Evolutionary conservation across 2,329 filamentous ascomycete species (phyloP), one percentile per base, ranked within the genome.

Genomic region (Neoscytalidium dimidiatum): DNA sequence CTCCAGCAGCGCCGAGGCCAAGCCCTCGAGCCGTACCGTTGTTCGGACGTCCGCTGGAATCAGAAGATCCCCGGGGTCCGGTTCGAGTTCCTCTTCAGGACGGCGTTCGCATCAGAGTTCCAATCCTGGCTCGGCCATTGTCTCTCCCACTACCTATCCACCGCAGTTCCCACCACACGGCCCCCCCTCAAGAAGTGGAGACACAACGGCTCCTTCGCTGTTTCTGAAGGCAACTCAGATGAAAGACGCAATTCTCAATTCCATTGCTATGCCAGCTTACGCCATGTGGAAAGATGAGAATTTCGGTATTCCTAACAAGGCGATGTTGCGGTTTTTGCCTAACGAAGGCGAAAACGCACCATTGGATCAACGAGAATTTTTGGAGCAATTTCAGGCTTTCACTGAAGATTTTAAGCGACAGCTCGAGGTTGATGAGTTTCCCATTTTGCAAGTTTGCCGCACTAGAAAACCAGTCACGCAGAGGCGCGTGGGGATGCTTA

Each of bases 271-370:
- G 72, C 91, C 91, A 0, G 89, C 92, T 23, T 80, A 93, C 49
- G 89, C 90, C 26, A 91, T 93, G 87, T 94, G 91, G 91, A 90
- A 89, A 72, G 91, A 94, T 68, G 87, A 90, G 62, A 90, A 86
- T 53, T 87, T 92, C 52, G 88, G 86, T 0, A 88, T 92, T 48
- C 88, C 90, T 3, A 94, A 94, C 71, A 86, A 85, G 69, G 89
- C 90, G 3, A 85, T 81, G 49, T 71, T 83, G 19, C 74, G 76
- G 56, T 70, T 83, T 2, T 68, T 79, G 33, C 74, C 76, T 0
- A 76, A 79, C 46, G 75, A 78, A n/a, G 74, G 68, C 3, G 72
- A 75, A 28, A 75, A 77, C 46, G 71, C 73, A 3, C 64, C 72
- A n/a, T 69, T 70, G 19, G 74, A 79, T 46, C 77, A 79, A 64